phyloP scores from a whole-genome alignment of 495 filamentous ascomycete species.

The Neurospora hispaniola region DNA sequence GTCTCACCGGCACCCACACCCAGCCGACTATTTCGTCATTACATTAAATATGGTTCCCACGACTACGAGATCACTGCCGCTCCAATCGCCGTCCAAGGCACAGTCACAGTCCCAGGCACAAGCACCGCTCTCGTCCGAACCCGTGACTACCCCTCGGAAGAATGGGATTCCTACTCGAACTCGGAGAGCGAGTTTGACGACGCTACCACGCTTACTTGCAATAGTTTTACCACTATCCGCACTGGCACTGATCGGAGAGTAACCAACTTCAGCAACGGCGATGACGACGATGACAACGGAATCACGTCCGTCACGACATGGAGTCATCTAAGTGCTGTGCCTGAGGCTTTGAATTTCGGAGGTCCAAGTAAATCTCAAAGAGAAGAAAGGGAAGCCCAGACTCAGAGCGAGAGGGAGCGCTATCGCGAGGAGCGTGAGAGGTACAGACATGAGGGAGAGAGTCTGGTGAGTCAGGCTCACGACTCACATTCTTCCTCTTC shows the following conservation, averaged over 20 bases:
- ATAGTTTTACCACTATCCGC: not conserved
- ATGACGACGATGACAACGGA: not conserved
- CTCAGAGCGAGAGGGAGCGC: not conserved
- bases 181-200: not conserved
- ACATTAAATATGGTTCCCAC: not conserved
- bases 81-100: not conserved
- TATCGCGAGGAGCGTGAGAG: not conserved
- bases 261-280: not conserved
- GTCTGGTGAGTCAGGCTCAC: not conserved
- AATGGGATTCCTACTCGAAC: not conserved
- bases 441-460: not conserved
- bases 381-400: not conserved
- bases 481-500: not conserved
- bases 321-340: not conserved
- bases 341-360: not conserved
- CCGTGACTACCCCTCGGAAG: not conserved
- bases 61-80: not conserved
- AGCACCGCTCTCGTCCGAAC: not conserved
- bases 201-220: not conserved
- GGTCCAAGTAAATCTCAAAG: not conserved
- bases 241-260: not conserved
- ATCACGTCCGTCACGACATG: not conserved
- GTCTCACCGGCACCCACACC: not conserved
- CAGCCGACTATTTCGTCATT: not conserved
- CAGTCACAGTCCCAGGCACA: not conserved